Evolutionary conservation across 257 asterid species (phyloP).

Genomic region (Oldenlandia corymbosa): DNA sequence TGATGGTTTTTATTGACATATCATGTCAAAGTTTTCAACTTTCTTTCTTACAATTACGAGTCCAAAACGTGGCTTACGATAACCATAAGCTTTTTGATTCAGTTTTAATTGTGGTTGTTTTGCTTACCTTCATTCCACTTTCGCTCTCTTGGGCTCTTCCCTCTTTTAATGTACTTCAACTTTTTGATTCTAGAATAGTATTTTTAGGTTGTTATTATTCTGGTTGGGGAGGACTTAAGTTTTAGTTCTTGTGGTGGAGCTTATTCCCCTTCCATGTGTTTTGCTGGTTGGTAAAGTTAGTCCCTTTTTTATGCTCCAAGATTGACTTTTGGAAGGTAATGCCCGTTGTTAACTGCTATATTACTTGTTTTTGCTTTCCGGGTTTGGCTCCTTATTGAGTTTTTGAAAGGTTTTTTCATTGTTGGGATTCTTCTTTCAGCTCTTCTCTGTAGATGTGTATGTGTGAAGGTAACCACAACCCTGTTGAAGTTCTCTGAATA

Average conservation of each 20-base stretch:
- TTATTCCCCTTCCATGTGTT: constrained; percentile 25
- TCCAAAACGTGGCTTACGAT: constrained; percentile 46
- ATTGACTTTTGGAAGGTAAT: constrained; percentile 32
- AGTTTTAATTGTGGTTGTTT: constrained; percentile 16
- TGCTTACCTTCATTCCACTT: constrained; percentile 8
- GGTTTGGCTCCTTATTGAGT: constrained; percentile 27
- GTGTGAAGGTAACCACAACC: constrained; percentile 1
- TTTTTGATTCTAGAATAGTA: constrained; percentile 11
- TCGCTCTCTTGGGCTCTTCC: neutral
- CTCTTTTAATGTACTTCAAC: constrained; percentile 4
- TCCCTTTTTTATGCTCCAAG: constrained; percentile 10
- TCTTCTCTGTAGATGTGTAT: constrained; percentile 4
- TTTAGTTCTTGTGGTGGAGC: constrained; percentile 30
- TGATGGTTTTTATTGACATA: constrained; percentile 10
- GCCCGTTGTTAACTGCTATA: constrained; percentile 9
- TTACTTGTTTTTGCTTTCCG: constrained; percentile 24
- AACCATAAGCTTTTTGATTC: constrained; percentile 17
- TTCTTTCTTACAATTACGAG: neutral
- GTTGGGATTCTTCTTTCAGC: constrained; percentile 25
- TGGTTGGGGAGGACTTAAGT: constrained; percentile 23
- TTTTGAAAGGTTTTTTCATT: constrained; percentile 18
- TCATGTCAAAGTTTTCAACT: neutral
- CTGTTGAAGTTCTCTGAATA: constrained; percentile 17
- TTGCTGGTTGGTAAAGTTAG: constrained; percentile 45
- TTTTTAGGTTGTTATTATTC: constrained; percentile 26